Conservation (phyloP, 2,329 filamentous ascomycete species). For the Exophiala xenobiotica region DNA sequence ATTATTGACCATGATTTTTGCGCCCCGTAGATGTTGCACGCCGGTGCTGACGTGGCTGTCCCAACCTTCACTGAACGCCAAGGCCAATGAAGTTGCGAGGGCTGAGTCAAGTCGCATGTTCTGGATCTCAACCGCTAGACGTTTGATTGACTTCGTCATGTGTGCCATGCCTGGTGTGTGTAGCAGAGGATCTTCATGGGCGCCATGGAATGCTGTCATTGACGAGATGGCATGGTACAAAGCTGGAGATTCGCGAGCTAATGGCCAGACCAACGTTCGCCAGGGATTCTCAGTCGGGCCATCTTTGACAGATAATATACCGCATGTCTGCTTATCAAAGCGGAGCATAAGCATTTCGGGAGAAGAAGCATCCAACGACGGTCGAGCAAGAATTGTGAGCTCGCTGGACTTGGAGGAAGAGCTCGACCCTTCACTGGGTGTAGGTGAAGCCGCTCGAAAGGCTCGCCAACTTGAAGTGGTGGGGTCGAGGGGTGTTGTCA, state of each 20-base stretch:
- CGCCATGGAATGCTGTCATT: slow-evolving; percentile 65
- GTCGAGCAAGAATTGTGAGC: slow-evolving; percentile 39
- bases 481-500: background rate
- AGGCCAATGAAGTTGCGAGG: slow-evolving; percentile 66
- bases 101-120: slow-evolving; percentile 59
- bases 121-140: slow-evolving; percentile 59
- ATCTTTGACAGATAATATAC: slow-evolving; percentile 69
- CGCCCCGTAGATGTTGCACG: slow-evolving; percentile 67
- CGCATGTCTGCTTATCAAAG: slow-evolving; percentile 67
- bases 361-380: slow-evolving; percentile 51
- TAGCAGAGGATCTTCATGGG: slow-evolving; percentile 52
- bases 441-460: slow-evolving; percentile 35
- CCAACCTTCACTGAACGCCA: slow-evolving; percentile 71
- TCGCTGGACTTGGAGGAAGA: slow-evolving; percentile 32
- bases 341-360: slow-evolving; percentile 62
- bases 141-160: slow-evolving; percentile 63
- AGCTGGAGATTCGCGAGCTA: slow-evolving; percentile 63
- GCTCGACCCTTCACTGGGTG: slow-evolving; percentile 36
- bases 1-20: slow-evolving; percentile 62
- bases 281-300: slow-evolving; percentile 69
- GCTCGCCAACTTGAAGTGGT: slow-evolving; percentile 10
- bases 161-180: slow-evolving; percentile 66
- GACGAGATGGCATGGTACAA: slow-evolving; percentile 68
- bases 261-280: slow-evolving; percentile 68
- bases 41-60: slow-evolving; percentile 68